phyloP scores from a whole-genome alignment of 2,329 filamentous ascomycete genomes.

The Cryphonectria japonica region DNA sequence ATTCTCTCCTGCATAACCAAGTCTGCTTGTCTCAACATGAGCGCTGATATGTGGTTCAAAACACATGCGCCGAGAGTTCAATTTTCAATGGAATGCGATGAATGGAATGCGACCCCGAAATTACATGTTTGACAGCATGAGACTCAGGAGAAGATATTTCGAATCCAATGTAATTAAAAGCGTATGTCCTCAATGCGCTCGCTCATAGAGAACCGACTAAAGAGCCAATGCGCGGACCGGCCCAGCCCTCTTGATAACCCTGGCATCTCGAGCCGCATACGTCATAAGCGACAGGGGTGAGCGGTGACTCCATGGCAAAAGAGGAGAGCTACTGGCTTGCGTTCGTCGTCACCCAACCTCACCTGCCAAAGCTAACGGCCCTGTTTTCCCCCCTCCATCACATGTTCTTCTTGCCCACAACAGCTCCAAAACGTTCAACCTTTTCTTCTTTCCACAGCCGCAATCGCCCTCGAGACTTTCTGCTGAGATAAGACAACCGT shows the following conservation, averaged over 20 bases:
- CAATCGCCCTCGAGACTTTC: conserved; percentile 9
- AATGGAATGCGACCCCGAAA: background rate
- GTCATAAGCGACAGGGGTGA: conserved; percentile 35
- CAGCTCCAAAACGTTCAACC: conserved; percentile 9
- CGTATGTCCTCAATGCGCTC: background rate
- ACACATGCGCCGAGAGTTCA: background rate
- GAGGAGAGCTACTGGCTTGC: background rate
- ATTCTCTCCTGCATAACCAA: background rate
- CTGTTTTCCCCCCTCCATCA: conserved; percentile 34
- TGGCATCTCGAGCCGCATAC: conserved; percentile 33
- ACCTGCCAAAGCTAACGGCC: conserved; percentile 19
- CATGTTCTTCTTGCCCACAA: conserved; percentile 29
- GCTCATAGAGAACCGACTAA: background rate
- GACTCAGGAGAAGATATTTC: background rate
- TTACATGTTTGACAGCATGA: background rate
- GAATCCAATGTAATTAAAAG: conserved; percentile 8
- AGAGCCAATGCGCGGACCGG: background rate
- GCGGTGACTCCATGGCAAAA: background rate
- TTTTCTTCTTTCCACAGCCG: background rate
- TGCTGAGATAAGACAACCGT: background rate
- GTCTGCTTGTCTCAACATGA: background rate
- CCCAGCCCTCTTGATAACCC: conserved; percentile 1
- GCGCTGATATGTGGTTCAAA: background rate
- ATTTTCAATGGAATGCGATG: background rate
- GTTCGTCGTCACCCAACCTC: background rate